These are phyloP conservation scores for Karstenula rhodostoma DNA, from an alignment of 2,329 filamentous ascomycete species.

Conservation along the genomic window DNA sequence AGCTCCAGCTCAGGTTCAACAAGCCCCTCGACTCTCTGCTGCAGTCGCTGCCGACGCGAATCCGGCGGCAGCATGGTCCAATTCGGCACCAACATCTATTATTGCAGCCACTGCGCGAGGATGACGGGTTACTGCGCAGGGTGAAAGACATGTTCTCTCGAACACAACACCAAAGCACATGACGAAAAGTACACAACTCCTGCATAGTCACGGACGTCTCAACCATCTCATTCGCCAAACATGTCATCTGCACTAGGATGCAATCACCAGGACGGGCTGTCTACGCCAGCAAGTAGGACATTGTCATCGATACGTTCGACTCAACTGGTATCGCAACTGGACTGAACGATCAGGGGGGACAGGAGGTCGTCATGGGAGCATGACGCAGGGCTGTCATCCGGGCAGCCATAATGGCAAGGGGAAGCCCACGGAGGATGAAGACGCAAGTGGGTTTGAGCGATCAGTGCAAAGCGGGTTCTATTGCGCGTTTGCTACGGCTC, in stretches of 20 bases:
- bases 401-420: not conserved
- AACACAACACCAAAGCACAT: not conserved
- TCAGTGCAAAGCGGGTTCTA: constrained; percentile 1
- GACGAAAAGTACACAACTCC: not conserved
- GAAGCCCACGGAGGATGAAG: not conserved
- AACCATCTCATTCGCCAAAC: not conserved
- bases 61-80: constrained; percentile 43
- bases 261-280: not conserved
- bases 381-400: not conserved
- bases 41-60: constrained; percentile 47
- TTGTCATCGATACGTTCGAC: not conserved
- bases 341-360: not conserved
- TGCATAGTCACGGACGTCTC: constrained; percentile 1
- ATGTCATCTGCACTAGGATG: not conserved
- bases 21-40: constrained; percentile 34
- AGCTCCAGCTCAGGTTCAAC: constrained; percentile 15
- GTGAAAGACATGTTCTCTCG: constrained; percentile 25
- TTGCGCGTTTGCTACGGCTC: not conserved
- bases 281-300: not conserved
- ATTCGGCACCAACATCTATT: constrained; percentile 51
- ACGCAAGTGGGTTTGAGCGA: not conserved
- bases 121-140: constrained; percentile 50
- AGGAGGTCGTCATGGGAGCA: not conserved
- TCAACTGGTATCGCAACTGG: not conserved
- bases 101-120: constrained; percentile 51